phyloP scores from a whole-genome alignment of 2,329 filamentous ascomycete species.

The Hansfordia pulvinata region DNA sequence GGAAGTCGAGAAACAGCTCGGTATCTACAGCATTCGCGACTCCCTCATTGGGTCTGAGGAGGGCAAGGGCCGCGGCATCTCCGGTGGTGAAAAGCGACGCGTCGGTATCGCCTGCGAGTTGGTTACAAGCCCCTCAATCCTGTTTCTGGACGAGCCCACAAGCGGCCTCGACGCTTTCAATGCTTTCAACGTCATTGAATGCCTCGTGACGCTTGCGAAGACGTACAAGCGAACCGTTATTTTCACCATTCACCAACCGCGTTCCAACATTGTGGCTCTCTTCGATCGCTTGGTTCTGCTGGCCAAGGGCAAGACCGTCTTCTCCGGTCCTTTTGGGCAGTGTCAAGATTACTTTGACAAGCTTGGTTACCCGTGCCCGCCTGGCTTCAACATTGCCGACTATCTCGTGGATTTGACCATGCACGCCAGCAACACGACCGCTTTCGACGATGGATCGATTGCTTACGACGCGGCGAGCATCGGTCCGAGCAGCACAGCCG shows the following conservation, averaged over 20 bases:
- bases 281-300: constrained; percentile 91
- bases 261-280: constrained; percentile 94
- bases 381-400: constrained; percentile 97
- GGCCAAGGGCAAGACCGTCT: constrained; percentile 80
- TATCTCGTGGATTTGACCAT: constrained; percentile 96
- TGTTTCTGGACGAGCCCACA: constrained; percentile 94
- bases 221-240: constrained; percentile 94
- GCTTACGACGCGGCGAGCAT: constrained; percentile 48
- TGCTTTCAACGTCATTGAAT: constrained; percentile 96
- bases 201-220: constrained; percentile 85
- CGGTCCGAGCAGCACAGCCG: constrained; percentile 73
- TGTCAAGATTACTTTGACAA: constrained; percentile 90
- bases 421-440: constrained; percentile 61
- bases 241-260: constrained; percentile 95
- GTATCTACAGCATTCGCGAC: constrained; percentile 86
- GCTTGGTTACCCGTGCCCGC: constrained; percentile 83
- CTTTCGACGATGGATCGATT: constrained; percentile 43
- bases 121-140: constrained; percentile 90
- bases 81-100: constrained; percentile 88
- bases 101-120: constrained; percentile 96
- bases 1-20: constrained; percentile 91
- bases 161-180: constrained; percentile 95
- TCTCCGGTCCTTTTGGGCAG: constrained; percentile 76
- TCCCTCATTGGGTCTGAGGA: constrained; percentile 95
- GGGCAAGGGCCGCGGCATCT: constrained; percentile 85